Evolutionary conservation across 2,329 filamentous ascomycete genomes (phyloP), one percentile per base, ranked within the genome.

Genomic region (Epichloe glyceriae): DNA sequence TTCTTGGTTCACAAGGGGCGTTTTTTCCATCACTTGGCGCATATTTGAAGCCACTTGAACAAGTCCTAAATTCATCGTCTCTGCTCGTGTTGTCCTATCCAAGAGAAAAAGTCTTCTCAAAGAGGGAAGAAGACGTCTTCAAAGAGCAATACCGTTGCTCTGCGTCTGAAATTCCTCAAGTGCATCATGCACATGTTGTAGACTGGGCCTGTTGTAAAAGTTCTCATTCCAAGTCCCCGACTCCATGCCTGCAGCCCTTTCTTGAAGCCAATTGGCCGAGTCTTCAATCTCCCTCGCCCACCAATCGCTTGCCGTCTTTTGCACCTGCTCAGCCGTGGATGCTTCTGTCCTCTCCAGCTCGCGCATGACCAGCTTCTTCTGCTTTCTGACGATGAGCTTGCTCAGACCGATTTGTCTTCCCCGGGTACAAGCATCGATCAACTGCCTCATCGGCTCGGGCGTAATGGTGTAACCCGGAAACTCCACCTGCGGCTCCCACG

Each of bases 381-480:
- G 67, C 49, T 67, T 64, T 37, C 76, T 67, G 26, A 70, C 64
- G 35, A 79, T 67, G 47, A 68, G 55, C 41, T 60, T 68, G 56
- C 70, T 72, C 49, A 80, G 63, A 6, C 68, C 69, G 1, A 62
- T 57, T 44, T 72, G 67, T 48, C 72, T 67, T 17, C 76, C 76
- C 15, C 65, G 61, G 1, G 77, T 80, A 56, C 76, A 80, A 20
- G 66, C 63, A 53, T 76, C 70, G 50, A 80, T 75, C 43, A 80
- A 67, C 6, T 57, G 57, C 33, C 71, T 66, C 48, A 80, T 63
- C 33, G 61, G 62, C 15, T 56, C 58, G 1, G 76, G 77, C 5
- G 76, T 78, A 33, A 62, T 63, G 2, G 61, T 64, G 59, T 74
- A 81, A 8, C 66, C 64, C 0, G 79, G 79, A 50, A 82, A 82